phyloP scores from a whole-genome alignment of 2,329 filamentous ascomycete genomes.

The Diaporthe sp. region DNA sequence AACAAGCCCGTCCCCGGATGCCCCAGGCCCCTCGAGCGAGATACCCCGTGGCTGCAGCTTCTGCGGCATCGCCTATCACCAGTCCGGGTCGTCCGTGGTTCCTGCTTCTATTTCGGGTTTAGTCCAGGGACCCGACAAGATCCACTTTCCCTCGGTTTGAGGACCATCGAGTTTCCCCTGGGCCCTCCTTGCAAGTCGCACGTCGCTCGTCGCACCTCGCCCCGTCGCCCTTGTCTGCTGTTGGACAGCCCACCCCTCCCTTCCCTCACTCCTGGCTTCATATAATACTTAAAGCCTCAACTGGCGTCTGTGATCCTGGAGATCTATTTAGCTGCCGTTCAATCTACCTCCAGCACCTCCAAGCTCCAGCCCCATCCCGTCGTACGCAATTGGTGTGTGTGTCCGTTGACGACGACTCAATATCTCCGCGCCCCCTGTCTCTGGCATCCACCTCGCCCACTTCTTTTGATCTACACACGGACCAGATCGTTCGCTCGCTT shows the following conservation, averaged over 20 bases:
- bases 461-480: constrained; percentile 39
- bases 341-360: constrained; percentile 34
- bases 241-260: constrained; percentile 34
- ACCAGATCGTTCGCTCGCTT: constrained; percentile 42
- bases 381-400: constrained; percentile 36
- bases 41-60: constrained; percentile 31
- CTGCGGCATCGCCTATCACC: constrained; percentile 31
- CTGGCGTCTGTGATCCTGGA: constrained; percentile 5
- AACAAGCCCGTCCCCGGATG: constrained; percentile 24
- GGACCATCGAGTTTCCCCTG: constrained; percentile 35
- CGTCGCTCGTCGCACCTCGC: constrained; percentile 35
- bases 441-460: constrained; percentile 32
- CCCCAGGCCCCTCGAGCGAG: constrained; percentile 25
- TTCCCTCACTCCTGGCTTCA: constrained; percentile 34
- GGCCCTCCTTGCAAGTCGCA: constrained; percentile 36
- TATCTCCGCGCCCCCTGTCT: constrained; percentile 41
- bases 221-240: constrained; percentile 39
- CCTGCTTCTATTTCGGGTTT: constrained; percentile 27
- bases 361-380: constrained; percentile 31
- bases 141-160: constrained; percentile 37
- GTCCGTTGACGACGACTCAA: constrained; percentile 37
- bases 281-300: constrained; percentile 42
- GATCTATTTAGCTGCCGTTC: neutral
- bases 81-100: constrained; percentile 32
- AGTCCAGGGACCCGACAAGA: constrained; percentile 15